Evolutionary conservation across 2,329 filamentous ascomycete genomes (phyloP), one percentile per base, ranked within the genome.

Genomic region (Ophioceras dolichostomum): DNA sequence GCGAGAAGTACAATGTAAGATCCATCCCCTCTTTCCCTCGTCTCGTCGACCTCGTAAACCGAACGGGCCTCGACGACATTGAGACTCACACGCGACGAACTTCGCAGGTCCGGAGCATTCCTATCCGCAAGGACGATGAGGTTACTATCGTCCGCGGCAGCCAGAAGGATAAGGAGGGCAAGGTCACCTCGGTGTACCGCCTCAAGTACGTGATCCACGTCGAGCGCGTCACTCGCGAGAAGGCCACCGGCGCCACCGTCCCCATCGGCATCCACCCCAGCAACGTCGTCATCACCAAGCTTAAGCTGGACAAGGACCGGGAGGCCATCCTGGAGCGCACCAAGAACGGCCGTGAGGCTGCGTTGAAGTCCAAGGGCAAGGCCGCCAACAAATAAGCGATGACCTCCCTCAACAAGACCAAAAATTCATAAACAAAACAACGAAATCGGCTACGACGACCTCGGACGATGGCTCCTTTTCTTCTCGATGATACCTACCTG

Each of bases 161-260:
- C 69, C 83, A 94, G 78, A 96, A 96, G 78, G 91, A 89, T 62
- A 86, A 87, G 59, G 89, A 96, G 75, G 91, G 91, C 74, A 96
- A 96, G 76, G 76, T 98, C 70, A 88, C 81, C 57, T 86, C 84
- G 58, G 89, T 96, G 65, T 98, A 94, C 82, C 86, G 87, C 66
- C 83, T 94, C 60, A 96, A 96, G 72, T 98, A 91, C 70, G 76
- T 87, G 61, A 81, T 98, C 62, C 89, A 96, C 79, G 67, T 98
- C 65, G 89, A 95, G 79, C 86, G 89, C 58, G 81, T 98, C 63
- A 80, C 80, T 66, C 86, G 88, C 62, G 91, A 98, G 68, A 98
- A 98, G 83, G 83, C 78, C 65, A 91, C 87, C 65, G 89, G 91
- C 69, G 88, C 95, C 75, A 83, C 79, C 62, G 88, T 96, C 40